Conservation (phyloP, 306 rosid species). For the Cercis canadensis region DNA sequence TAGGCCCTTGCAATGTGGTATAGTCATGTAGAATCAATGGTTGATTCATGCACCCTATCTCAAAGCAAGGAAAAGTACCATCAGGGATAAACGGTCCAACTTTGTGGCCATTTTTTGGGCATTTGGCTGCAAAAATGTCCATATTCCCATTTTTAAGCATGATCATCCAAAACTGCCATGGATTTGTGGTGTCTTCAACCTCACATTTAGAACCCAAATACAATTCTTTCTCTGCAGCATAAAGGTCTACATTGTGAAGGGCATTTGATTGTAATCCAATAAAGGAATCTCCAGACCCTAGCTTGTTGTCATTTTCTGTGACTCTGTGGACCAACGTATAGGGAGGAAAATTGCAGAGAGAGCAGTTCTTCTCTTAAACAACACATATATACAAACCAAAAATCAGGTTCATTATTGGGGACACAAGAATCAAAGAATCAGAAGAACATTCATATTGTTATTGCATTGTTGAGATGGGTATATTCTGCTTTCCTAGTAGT, state of each 20-base stretch:
- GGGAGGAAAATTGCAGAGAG: constrained; percentile 39
- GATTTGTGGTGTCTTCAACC: constrained; percentile 50
- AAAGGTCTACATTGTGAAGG: constrained; percentile 47
- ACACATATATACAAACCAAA: background rate
- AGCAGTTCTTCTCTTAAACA: constrained; percentile 43
- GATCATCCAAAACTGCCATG: constrained; percentile 70
- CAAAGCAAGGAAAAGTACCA: constrained; percentile 57
- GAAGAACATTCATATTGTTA: background rate
- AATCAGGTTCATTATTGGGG: background rate
- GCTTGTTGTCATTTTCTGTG: constrained; percentile 52
- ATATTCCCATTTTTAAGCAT: constrained; percentile 65
- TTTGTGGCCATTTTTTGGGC: constrained; percentile 52
- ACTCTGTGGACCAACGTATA: constrained; percentile 54
- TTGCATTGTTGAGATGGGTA: background rate
- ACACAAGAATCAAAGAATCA: background rate
- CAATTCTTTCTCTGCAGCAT: constrained; percentile 54
- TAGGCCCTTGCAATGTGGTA: constrained; percentile 45
- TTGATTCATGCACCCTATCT: constrained; percentile 62
- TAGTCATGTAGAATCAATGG: constrained; percentile 59
- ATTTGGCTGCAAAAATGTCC: constrained; percentile 58
- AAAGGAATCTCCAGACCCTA: constrained; percentile 48
- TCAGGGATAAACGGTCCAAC: constrained; percentile 42
- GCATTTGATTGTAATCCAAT: constrained; percentile 40
- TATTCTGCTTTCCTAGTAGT: background rate
- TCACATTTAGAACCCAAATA: constrained; percentile 55